A percentile compares a stretch with the other conserved stretches of the same genome.
Conservation (phyloP, 345 rosid genomes). For the Citrus sp. region DNA sequence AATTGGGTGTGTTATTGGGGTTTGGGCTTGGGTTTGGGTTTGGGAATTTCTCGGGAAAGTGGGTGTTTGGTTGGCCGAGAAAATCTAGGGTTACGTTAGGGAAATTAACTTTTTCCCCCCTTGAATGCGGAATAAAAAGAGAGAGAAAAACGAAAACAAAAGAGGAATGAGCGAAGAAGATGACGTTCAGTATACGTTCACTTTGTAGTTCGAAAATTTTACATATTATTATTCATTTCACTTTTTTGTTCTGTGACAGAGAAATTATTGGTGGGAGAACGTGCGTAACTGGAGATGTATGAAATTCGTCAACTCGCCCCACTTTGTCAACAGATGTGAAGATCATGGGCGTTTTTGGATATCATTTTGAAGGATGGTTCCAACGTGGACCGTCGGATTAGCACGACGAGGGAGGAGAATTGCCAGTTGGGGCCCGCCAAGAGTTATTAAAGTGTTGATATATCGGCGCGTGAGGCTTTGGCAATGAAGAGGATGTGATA, state of each 20-base stretch:
- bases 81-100: constrained; percentile 22
- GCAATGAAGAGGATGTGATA: too few species aligned
- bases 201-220: neutral
- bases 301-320: constrained; percentile 3
- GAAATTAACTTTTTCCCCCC: neutral
- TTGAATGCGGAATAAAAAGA: too few species aligned
- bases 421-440: too few species aligned
- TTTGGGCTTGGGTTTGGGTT: neutral
- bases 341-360: neutral
- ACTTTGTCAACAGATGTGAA: neutral
- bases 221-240: neutral
- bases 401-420: too few species aligned
- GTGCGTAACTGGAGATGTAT: neutral
- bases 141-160: too few species aligned
- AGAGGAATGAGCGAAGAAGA: constrained; percentile 7
- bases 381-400: too few species aligned
- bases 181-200: constrained; percentile 7
- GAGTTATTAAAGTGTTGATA: too few species aligned
- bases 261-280: neutral
- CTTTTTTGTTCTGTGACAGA: neutral
- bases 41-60: constrained; percentile 1
- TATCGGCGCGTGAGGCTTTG: too few species aligned
- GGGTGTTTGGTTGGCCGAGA: constrained; percentile 15
- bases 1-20: neutral
- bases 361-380: too few species aligned